phyloP scores from a whole-genome alignment of 352 stramenopile genomes.

The Globisporangium paddicum region DNA sequence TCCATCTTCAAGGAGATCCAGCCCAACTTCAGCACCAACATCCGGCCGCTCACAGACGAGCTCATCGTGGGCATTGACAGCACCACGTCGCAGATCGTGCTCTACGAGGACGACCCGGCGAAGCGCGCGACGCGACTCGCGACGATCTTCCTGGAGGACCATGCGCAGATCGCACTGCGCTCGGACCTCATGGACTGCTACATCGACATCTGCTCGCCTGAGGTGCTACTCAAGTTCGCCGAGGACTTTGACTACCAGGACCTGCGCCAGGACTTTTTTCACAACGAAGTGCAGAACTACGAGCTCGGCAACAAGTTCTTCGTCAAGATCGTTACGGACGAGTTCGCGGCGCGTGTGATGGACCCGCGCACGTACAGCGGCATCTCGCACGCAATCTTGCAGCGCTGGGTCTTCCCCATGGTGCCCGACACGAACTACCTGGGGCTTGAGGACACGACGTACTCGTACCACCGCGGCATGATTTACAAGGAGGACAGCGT shows the following conservation, averaged over 20 bases:
- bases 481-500: conserved; percentile 81
- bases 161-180: conserved; percentile 87
- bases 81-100: conserved; percentile 74
- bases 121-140: conserved; percentile 45
- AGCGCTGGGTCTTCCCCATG: conserved; percentile 95
- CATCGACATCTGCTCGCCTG: conserved; percentile 97
- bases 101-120: conserved; percentile 72
- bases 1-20: conserved; percentile 91
- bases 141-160: conserved; percentile 78
- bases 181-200: conserved; percentile 96
- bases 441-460: conserved; percentile 50
- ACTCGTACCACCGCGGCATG: conserved; percentile 74
- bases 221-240: conserved; percentile 96
- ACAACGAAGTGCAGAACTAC: conserved; percentile 97
- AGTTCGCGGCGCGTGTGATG: conserved; percentile 93
- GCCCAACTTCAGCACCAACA: conserved; percentile 42
- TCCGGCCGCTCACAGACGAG: conserved; percentile 76
- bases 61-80: conserved; percentile 78
- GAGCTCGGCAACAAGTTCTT: conserved; percentile 98
- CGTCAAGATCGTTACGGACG: conserved; percentile 88
- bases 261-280: conserved; percentile 93
- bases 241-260: conserved; percentile 99
- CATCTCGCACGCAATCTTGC: conserved; percentile 92
- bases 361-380: conserved; percentile 92
- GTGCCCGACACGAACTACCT: conserved; percentile 92